Evolutionary conservation across 75 land plant genomes (phyloP).

Genomic region (Pinus albicaulis): DNA sequence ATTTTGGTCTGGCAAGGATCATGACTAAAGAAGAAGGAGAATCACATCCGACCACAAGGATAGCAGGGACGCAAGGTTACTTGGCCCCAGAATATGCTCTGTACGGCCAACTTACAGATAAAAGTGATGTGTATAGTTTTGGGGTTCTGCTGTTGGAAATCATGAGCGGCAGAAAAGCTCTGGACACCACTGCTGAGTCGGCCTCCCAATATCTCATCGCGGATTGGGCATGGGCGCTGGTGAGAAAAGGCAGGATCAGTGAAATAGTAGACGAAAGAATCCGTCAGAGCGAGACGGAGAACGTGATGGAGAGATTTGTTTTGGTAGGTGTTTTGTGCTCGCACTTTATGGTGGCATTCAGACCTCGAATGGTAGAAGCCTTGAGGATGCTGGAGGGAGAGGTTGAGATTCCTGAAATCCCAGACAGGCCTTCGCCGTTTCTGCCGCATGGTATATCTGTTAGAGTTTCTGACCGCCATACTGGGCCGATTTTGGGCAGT

Average conservation of each 20-base stretch:
- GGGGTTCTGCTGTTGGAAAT: conserved; percentile 35
- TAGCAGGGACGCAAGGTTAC: conserved; percentile 37
- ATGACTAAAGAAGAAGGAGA: conserved; percentile 19
- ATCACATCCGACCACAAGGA: conserved; percentile 24
- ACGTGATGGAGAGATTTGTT: conserved; percentile 34
- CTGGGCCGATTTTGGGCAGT: too few species aligned
- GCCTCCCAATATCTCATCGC: conserved; percentile 13
- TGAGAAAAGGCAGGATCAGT: conserved; percentile 12
- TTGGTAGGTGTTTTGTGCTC: conserved; percentile 38
- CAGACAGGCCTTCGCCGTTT: conserved; percentile 31
- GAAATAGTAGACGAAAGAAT: conserved; percentile 22
- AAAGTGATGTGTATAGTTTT: conserved; percentile 40
- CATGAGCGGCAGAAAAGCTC: conserved; percentile 35
- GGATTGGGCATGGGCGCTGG: conserved; percentile 42
- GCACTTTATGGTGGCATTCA: conserved; percentile 15
- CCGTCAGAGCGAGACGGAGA: conserved; percentile 12
- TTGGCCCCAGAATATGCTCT: conserved; percentile 38
- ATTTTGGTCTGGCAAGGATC: conserved; percentile 42
- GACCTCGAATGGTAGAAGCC: conserved; percentile 24
- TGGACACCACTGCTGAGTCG: not conserved
- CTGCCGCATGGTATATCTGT: not conserved
- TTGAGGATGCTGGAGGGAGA: conserved; percentile 29
- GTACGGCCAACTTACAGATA: conserved; percentile 37
- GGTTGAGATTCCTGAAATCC: conserved; percentile 16
- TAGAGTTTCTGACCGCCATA: too few species aligned